Evolutionary conservation across 2,329 filamentous ascomycete genomes (phyloP).

Genomic region (Apiospora pterosperma): DNA sequence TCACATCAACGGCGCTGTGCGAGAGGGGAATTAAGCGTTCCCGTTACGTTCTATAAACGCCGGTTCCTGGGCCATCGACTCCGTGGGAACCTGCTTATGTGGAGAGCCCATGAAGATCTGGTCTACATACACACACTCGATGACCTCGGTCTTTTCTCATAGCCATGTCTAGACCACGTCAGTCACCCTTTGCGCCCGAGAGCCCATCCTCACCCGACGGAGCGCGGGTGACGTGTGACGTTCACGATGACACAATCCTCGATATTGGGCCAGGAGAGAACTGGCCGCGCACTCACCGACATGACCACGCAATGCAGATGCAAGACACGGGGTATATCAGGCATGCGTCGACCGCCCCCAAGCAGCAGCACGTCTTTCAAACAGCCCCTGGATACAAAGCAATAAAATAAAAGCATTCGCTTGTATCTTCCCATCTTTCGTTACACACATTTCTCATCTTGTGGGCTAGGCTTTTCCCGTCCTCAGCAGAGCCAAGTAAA

Average conservation of each 20-base stretch:
- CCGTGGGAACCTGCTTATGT: neutral
- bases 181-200: neutral
- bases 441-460: neutral
- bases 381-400: neutral
- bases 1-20: neutral
- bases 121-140: neutral
- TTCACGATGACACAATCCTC: neutral
- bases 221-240: neutral
- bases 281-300: neutral
- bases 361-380: neutral
- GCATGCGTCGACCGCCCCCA: neutral
- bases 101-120: neutral
- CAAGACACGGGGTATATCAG: neutral
- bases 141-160: neutral
- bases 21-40: neutral
- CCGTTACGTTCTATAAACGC: neutral
- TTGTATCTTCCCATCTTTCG: neutral
- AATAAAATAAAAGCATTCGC: neutral
- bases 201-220: neutral
- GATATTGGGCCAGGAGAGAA: neutral
- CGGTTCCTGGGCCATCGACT: neutral
- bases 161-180: neutral
- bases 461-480: too few species aligned
- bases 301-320: neutral
- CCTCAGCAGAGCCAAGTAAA: too few species aligned